Evolutionary conservation across 352 stramenopile genomes (phyloP).

Genomic region (Pythium periplocum): DNA sequence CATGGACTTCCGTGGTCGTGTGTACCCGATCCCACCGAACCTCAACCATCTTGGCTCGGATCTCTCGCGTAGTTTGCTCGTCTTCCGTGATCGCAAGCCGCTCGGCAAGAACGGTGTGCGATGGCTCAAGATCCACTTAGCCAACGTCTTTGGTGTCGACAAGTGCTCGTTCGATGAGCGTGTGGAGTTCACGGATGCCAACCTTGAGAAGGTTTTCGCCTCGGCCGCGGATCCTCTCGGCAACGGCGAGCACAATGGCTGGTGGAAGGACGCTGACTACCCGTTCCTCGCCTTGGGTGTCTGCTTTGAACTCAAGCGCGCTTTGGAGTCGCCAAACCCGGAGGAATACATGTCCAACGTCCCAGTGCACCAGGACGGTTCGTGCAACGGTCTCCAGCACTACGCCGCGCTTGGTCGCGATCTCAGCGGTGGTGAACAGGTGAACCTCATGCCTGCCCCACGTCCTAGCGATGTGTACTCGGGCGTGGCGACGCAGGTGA

Average conservation of each 20-base stretch:
- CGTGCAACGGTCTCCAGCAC: slow-evolving; percentile 99
- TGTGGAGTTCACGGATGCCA: slow-evolving; percentile 91
- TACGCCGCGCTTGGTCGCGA: slow-evolving; percentile 98
- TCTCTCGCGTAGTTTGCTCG: slow-evolving; percentile 95
- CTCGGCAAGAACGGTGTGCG: slow-evolving; percentile 93
- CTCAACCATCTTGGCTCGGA: slow-evolving; percentile 98
- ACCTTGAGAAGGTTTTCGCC: slow-evolving; percentile 92
- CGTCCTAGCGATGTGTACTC: slow-evolving; percentile 98
- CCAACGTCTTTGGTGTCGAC: slow-evolving; percentile 83
- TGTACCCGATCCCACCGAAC: slow-evolving; percentile 98
- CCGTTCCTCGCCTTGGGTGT: slow-evolving; percentile 97
- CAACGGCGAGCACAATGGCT: slow-evolving; percentile 56
- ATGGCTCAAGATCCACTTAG: slow-evolving; percentile 99
- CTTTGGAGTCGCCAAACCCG: slow-evolving; percentile 91
- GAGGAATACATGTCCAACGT: slow-evolving; percentile 94
- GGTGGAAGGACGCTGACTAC: slow-evolving; percentile 97
- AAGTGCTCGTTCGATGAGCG: slow-evolving; percentile 97
- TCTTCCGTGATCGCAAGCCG: slow-evolving; percentile 94
- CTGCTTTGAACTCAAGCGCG: slow-evolving; percentile 94
- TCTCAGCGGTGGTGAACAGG: slow-evolving; percentile 88
- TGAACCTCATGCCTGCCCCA: slow-evolving; percentile 95
- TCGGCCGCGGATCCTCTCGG: slow-evolving; percentile 89
- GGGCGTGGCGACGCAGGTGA: slow-evolving; percentile 86
- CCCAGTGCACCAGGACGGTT: slow-evolving; percentile 97
- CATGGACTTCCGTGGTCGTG: slow-evolving; percentile 98